Conservation (phyloP, 306 rosid genomes). For the Albizia julibrissin region DNA sequence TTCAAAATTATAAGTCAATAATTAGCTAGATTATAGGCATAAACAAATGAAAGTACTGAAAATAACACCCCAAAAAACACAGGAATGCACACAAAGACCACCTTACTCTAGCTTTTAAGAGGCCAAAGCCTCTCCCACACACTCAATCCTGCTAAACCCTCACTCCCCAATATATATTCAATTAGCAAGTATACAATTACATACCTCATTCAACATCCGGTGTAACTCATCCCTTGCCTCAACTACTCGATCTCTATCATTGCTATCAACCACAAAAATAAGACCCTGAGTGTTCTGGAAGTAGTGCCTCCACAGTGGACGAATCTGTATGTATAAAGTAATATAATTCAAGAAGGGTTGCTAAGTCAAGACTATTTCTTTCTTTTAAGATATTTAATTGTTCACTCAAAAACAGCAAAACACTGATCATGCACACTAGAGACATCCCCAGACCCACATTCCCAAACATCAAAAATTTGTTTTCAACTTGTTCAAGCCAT, state of each 20-base stretch:
- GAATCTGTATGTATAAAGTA: constrained; percentile 60
- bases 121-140: not conserved
- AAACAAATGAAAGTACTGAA: not conserved
- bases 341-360: constrained; percentile 18
- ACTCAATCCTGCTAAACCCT: not conserved
- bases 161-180: not conserved
- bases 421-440: not conserved
- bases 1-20: not conserved
- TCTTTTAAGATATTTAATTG: not conserved
- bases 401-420: not conserved
- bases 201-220: constrained; percentile 97
- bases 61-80: not conserved
- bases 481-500: not conserved
- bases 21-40: not conserved
- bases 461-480: not conserved
- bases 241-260: constrained; percentile 90
- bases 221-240: constrained; percentile 99
- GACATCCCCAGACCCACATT: not conserved
- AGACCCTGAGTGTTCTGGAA: constrained; percentile 99
- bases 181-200: not conserved
- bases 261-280: constrained; percentile 97
- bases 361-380: not conserved
- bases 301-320: constrained; percentile 99
- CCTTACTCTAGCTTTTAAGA: not conserved
- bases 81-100: not conserved